These are phyloP conservation scores for Mucor indicus DNA, from an alignment of 371 early-diverging fungal genomes.

Conservation along the genomic window DNA sequence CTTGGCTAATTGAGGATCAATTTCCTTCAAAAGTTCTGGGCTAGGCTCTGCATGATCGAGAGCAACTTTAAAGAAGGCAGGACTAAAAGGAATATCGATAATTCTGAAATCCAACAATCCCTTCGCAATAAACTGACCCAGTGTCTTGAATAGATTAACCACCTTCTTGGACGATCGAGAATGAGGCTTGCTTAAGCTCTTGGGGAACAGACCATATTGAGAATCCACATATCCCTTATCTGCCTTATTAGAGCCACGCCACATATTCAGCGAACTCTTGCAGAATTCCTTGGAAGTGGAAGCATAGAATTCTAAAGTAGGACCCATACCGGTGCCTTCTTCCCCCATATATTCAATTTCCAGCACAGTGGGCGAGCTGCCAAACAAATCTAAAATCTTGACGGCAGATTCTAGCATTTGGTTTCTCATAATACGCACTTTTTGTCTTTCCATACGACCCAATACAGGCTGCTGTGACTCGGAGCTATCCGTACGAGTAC, in stretches of 20 bases:
- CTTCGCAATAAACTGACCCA: constrained; percentile 89
- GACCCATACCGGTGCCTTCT: constrained; percentile 93
- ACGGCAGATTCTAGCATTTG: constrained; percentile 78
- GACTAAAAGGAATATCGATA: constrained; percentile 81
- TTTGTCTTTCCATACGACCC: constrained; percentile 77
- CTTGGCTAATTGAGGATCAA: constrained; percentile 70
- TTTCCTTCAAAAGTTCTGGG: constrained; percentile 37
- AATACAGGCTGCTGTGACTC: constrained; percentile 49
- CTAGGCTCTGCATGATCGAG: constrained; percentile 38
- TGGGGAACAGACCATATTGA: constrained; percentile 72
- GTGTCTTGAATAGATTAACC: constrained; percentile 55
- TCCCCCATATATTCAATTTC: constrained; percentile 93
- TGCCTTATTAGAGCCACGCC: constrained; percentile 40
- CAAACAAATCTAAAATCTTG: constrained; percentile 78
- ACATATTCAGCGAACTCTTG: constrained; percentile 54
- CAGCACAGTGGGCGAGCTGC: constrained; percentile 64
- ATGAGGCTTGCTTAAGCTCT: constrained; percentile 38
- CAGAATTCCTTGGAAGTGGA: constrained; percentile 74
- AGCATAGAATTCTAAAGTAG: constrained; percentile 92
- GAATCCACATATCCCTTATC: constrained; percentile 51
- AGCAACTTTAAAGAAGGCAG: constrained; percentile 69
- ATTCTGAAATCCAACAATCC: constrained; percentile 86
- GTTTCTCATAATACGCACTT: constrained; percentile 77
- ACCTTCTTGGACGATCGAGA: constrained; percentile 39
- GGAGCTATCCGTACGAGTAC: constrained; percentile 23